Evolutionary conservation across 192 early-diverging fungal species (phyloP), one percentile per base, ranked within the genome.

Genomic region (Umbelopsis vinacea): DNA sequence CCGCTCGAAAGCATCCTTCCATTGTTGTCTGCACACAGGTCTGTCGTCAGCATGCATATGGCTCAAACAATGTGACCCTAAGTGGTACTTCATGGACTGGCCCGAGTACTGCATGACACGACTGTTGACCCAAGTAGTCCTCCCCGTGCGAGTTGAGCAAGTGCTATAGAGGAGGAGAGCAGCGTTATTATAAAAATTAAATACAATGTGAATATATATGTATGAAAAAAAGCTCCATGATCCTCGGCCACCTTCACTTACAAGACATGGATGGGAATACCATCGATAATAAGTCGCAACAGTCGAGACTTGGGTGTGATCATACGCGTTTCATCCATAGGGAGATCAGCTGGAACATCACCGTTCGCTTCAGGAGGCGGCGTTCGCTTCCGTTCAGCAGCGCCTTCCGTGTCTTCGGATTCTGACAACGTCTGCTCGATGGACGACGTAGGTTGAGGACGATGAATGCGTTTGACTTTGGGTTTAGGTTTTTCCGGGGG

Each of bases 261-360:
- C 86, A 85, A 85, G 6, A 86, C 84, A 70, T 83, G 83, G 23
- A 83, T 84, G 21, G 86, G 73, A 57, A 86, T 88, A 6, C 82
- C 81, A 75, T 88, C 86, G 24, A 88, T 76, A 46, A 88, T 81
- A 8, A 85, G 45, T 11, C 86, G 79, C 52, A 86, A 52, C 19
- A 88, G 70, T 19, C 80, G 74, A 15, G 83, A 80, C 26, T 80
- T 83, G 15, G 83, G 86, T 17, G 76, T 74, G 1, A 77, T 73
- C 53, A 71, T 74, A 48, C 23, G 70, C 1, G 33, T 37, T 17
- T 63, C 57, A n/a, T 38, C 12, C 33, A 35, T 63, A 11, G 15
- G 7, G 57, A 6, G 22, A 6, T 21, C 57, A 24, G 12, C 0
- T 63, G 11, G 5, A 63, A 26, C 17, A 15, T 38, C 15, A 10